These are phyloP conservation scores for Trapa incisa DNA, from an alignment of 345 rosid species.

Conservation along the genomic window DNA sequence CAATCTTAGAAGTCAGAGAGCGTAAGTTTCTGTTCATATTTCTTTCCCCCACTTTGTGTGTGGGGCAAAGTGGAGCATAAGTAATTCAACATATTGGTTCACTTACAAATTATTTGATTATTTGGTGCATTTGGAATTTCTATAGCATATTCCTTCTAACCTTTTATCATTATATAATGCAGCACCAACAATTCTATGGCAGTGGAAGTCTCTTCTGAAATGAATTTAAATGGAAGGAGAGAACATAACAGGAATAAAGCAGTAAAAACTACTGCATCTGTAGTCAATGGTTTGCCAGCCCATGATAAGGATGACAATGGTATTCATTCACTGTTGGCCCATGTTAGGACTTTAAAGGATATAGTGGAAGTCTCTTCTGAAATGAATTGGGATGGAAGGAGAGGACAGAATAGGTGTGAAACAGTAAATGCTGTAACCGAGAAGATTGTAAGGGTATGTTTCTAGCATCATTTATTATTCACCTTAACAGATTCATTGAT, in stretches of 20 bases:
- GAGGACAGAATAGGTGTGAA: too few species aligned
- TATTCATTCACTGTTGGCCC: constrained; percentile 23
- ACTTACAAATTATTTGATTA: neutral
- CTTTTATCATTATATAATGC: constrained; percentile 9
- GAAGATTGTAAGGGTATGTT: constrained; percentile 29
- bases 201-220: constrained; percentile 30
- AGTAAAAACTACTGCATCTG: constrained; percentile 16
- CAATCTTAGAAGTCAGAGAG: constrained; percentile 61
- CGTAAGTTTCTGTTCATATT: constrained; percentile 30
- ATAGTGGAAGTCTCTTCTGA: too few species aligned
- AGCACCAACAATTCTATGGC: constrained; percentile 32
- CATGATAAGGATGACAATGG: constrained; percentile 15
- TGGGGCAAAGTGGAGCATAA: neutral
- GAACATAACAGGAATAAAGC: constrained; percentile 16
- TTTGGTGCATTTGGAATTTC: neutral
- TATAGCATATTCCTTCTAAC: neutral
- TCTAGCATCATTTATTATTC: constrained; percentile 5
- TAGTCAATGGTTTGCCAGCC: constrained; percentile 17
- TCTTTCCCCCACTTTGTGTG: neutral
- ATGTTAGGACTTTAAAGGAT: constrained; percentile 13
- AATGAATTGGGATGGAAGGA: too few species aligned
- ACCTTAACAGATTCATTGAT: neutral
- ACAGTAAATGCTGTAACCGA: constrained; percentile 25
- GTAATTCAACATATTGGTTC: neutral
- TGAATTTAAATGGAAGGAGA: constrained; percentile 18